Evolutionary conservation across 164 flowering plant genomes (phyloP).

Genomic region (Magnolia officinalis): DNA sequence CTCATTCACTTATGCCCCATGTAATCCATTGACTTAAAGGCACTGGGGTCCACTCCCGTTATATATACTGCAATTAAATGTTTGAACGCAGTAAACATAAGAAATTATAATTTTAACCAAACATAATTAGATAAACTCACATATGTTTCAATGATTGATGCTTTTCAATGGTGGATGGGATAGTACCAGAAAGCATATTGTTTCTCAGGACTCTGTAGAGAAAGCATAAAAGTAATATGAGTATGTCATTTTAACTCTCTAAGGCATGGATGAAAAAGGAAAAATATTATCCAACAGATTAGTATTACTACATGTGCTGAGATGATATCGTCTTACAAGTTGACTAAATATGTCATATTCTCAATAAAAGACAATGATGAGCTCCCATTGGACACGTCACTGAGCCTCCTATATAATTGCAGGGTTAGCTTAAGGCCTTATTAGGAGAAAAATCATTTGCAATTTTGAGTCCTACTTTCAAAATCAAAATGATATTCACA

Average conservation of each 20-base stretch:
- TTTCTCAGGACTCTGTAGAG: constrained; percentile 50
- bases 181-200: constrained; percentile 49
- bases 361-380: constrained; percentile 47
- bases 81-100: too few species aligned
- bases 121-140: constrained; percentile 33
- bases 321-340: constrained; percentile 37
- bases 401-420: constrained; percentile 42
- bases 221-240: neutral
- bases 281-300: too few species aligned
- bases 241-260: too few species aligned
- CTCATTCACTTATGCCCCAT: too few species aligned
- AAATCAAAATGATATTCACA: too few species aligned
- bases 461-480: too few species aligned
- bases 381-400: constrained; percentile 59
- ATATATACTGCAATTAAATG: too few species aligned
- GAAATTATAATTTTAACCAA: neutral
- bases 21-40: too few species aligned
- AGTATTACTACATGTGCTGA: neutral
- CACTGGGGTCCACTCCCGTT: too few species aligned
- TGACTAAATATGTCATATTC: constrained; percentile 41
- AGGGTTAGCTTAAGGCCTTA: too few species aligned
- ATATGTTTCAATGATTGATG: constrained; percentile 32
- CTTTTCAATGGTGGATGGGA: constrained; percentile 52
- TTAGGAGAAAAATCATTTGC: too few species aligned
- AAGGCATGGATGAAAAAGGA: neutral